Conservation (phyloP, 768 basidiomycete genomes). For the Termitomyces eurrhizus region DNA sequence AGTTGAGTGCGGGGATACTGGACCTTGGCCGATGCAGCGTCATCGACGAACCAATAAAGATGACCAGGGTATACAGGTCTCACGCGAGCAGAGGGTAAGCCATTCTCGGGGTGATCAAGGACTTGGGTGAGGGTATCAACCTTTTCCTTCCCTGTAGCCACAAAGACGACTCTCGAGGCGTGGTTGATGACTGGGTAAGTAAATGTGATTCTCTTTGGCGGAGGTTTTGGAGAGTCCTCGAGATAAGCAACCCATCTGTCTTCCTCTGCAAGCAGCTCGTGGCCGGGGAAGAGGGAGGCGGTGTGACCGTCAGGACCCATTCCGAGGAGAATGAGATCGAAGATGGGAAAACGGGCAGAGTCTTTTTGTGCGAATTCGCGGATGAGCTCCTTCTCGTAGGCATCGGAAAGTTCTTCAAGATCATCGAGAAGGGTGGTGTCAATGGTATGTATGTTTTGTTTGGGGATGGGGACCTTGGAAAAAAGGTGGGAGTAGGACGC, state of each 20-base stretch:
- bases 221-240: conserved; percentile 93
- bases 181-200: conserved; percentile 92
- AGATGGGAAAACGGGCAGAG: conserved; percentile 93
- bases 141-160: conserved; percentile 82
- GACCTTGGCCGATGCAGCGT: conserved; percentile 68
- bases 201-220: conserved; percentile 84
- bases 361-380: conserved; percentile 89
- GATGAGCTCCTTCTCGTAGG: conserved; percentile 83
- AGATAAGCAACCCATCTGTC: conserved; percentile 95
- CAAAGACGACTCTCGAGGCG: conserved; percentile 84
- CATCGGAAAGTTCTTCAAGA: conserved; percentile 76
- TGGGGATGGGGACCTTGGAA: conserved; percentile 77
- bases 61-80: conserved; percentile 76
- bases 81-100: conserved; percentile 82
- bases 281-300: conserved; percentile 95
- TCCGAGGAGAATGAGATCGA: conserved; percentile 95
- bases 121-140: conserved; percentile 65
- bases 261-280: conserved; percentile 74
- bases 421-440: conserved; percentile 63
- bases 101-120: conserved; percentile 77
- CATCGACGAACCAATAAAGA: conserved; percentile 94
- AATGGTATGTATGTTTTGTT: conserved; percentile 77
- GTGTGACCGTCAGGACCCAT: conserved; percentile 99
- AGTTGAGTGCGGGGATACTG: conserved; percentile 53
- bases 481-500: conserved; percentile 74